phyloP scores from a whole-genome alignment of 305 asterid genomes.

The Fraxinus platypoda region DNA sequence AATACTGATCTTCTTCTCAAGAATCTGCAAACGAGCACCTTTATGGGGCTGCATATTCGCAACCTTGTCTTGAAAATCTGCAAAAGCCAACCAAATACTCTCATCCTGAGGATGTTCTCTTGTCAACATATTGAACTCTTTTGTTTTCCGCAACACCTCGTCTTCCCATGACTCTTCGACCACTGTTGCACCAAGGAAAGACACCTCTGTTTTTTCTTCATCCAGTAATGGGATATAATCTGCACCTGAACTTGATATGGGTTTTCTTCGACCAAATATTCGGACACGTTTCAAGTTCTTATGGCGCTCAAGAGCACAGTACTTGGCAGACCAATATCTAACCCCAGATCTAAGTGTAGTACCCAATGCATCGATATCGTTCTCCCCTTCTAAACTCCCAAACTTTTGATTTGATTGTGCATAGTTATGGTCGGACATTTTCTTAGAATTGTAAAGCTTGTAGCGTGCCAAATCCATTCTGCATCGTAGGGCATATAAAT shows the following conservation, averaged over 20 bases:
- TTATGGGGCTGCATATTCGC: conserved; percentile 81
- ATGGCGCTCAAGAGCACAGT: conserved; percentile 82
- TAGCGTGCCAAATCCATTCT: conserved; percentile 97
- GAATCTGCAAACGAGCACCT: conserved; percentile 90
- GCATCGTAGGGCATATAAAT: conserved; percentile 35
- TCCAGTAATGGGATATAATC: conserved; percentile 62
- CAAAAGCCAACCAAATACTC: conserved; percentile 75
- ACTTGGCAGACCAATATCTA: conserved; percentile 88
- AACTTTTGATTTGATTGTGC: conserved; percentile 33
- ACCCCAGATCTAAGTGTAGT: conserved; percentile 70
- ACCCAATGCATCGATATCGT: conserved; percentile 67
- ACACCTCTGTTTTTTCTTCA: conserved; percentile 36
- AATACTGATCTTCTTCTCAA: conserved; percentile 93
- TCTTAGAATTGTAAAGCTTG: conserved; percentile 61
- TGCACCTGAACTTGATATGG: conserved; percentile 26
- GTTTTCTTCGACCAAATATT: conserved; percentile 50
- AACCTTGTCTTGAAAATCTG: conserved; percentile 90
- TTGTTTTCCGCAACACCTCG: conserved; percentile 72
- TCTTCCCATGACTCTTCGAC: conserved; percentile 97
- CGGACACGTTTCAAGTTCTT: conserved; percentile 74
- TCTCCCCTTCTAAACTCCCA: conserved; percentile 54
- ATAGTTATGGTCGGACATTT: conserved; percentile 35
- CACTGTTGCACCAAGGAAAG: conserved; percentile 32
- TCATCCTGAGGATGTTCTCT: conserved; percentile 85
- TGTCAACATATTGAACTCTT: conserved; percentile 77